phyloP scores from a whole-genome alignment of 805 yeast species.

The Candida suzukii region DNA sequence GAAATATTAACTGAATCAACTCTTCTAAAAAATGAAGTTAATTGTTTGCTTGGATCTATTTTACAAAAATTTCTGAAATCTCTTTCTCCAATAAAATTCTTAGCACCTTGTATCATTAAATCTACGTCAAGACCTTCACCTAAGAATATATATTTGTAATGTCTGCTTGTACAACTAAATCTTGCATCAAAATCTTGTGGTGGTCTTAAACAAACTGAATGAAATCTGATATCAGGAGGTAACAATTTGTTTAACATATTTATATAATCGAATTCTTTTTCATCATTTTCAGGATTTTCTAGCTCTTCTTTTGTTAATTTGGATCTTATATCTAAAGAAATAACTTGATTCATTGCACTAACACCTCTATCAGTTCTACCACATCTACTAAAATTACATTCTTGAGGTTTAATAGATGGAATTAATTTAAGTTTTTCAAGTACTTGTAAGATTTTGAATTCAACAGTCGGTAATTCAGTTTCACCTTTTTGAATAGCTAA shows the following conservation, averaged over 20 bases:
- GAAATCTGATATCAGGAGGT: constrained; percentile 79
- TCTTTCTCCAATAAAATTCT: constrained; percentile 59
- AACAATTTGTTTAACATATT: constrained; percentile 66
- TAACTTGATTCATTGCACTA: constrained; percentile 93
- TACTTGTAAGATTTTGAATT: constrained; percentile 67
- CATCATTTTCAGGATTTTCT: constrained; percentile 45
- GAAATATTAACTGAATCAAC: constrained; percentile 34
- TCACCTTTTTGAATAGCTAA: constrained; percentile 73
- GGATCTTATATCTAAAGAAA: constrained; percentile 73
- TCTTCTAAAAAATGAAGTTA: constrained; percentile 65
- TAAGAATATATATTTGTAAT: constrained; percentile 75
- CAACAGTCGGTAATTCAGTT: constrained; percentile 83
- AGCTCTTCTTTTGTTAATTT: constrained; percentile 59
- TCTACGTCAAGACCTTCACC: constrained; percentile 51
- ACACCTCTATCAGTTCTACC: constrained; percentile 97
- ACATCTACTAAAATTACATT: constrained; percentile 77
- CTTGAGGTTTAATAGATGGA: constrained; percentile 48
- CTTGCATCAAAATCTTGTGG: constrained; percentile 85
- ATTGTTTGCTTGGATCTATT: constrained; percentile 89
- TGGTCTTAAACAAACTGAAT: constrained; percentile 76
- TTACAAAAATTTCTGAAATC: constrained; percentile 95
- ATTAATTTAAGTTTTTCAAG: constrained; percentile 61
- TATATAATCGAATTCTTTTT: constrained; percentile 68
- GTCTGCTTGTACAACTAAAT: constrained; percentile 81
- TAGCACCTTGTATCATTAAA: constrained; percentile 64